Percentiles rank a stretch among this genome's conserved stretches.
Conservation (phyloP, 2,329 filamentous ascomycete species). For the Colletotrichum tanaceti region DNA sequence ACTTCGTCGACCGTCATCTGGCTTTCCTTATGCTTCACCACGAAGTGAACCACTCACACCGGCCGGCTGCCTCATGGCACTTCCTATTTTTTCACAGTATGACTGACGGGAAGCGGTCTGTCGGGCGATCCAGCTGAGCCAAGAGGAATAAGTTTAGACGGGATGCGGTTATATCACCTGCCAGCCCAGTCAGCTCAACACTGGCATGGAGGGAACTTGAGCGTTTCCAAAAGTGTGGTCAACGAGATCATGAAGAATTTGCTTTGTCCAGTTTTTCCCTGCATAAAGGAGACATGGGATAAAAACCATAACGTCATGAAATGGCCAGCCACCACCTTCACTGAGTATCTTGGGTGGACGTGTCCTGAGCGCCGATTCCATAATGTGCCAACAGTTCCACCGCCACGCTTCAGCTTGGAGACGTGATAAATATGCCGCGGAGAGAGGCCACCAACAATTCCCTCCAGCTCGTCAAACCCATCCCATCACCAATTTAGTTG, state of each 20-base stretch:
- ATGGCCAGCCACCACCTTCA: neutral
- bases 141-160: slow-evolving; percentile 26
- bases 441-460: slow-evolving; percentile 18
- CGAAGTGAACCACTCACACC: neutral
- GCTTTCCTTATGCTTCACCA: neutral
- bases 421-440: neutral
- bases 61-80: neutral
- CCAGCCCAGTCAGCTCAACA: slow-evolving; percentile 18
- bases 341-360: neutral
- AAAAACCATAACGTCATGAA: slow-evolving; percentile 1
- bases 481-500: neutral
- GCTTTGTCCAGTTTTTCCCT: neutral
- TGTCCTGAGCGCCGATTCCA: slow-evolving; percentile 1
- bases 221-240: neutral
- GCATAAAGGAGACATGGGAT: slow-evolving; percentile 31
- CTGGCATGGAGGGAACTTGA: slow-evolving; percentile 11
- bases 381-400: slow-evolving; percentile 1
- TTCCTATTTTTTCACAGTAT: slow-evolving; percentile 8
- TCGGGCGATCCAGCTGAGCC: neutral
- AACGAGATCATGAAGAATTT: neutral
- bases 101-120: neutral
- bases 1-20: slow-evolving; percentile 9
- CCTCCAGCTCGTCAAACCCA: too few relatives aligned
- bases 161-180: slow-evolving; percentile 19
- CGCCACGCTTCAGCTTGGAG: slow-evolving; percentile 2